phyloP scores from a whole-genome alignment of 495 filamentous ascomycete genomes.

The Aspergillus ostianus region DNA sequence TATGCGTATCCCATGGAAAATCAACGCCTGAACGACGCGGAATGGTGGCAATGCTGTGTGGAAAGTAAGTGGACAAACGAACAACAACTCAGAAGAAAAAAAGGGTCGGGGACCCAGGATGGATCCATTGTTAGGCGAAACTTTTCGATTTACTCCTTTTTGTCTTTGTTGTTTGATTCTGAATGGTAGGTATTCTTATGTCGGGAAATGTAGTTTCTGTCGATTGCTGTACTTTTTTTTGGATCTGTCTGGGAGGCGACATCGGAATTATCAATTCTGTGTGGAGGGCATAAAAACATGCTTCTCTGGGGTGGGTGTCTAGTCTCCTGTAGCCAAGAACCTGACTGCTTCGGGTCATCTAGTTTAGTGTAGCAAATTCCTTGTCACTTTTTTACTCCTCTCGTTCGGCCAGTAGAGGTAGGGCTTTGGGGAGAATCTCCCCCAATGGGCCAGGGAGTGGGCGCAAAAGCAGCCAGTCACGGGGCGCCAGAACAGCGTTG shows the following conservation, averaged over 20 bases:
- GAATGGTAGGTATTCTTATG: constrained; percentile 5
- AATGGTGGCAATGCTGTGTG: neutral
- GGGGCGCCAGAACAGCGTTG: constrained; percentile 22
- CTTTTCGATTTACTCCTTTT: neutral
- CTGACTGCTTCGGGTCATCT: neutral
- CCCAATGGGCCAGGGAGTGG: constrained; percentile 3
- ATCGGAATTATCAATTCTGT: neutral
- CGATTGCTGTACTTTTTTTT: constrained; percentile 3
- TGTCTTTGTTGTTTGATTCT: constrained; percentile 4
- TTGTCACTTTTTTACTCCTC: neutral
- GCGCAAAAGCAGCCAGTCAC: constrained; percentile 18
- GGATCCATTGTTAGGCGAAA: neutral
- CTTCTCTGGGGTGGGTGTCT: neutral
- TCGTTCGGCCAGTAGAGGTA: neutral
- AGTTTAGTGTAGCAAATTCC: neutral
- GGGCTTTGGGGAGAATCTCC: neutral
- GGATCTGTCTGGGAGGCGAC: neutral
- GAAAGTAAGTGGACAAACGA: neutral
- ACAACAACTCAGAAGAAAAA: neutral
- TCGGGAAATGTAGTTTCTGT: neutral
- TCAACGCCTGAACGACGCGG: neutral
- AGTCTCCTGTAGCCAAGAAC: neutral
- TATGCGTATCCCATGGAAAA: neutral
- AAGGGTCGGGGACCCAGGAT: neutral
- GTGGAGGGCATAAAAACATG: neutral